Evolutionary conservation across 2,329 filamentous ascomycete species (phyloP), one percentile per base, ranked within the genome.

Genomic region (Diaporthe longicolla): DNA sequence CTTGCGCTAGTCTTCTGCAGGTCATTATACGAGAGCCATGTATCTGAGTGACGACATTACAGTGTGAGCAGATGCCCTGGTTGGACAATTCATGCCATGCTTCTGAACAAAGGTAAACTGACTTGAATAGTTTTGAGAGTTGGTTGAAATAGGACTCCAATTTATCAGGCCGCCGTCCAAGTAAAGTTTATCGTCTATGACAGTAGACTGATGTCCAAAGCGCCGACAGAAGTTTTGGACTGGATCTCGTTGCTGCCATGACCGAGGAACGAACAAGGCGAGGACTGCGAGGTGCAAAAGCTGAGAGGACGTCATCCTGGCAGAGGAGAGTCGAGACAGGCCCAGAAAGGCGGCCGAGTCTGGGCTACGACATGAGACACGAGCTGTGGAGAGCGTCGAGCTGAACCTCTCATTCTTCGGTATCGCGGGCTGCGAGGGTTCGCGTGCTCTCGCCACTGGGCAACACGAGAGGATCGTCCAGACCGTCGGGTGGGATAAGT

Each of bases 81-180:
- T 24, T 15, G 24, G 35, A 17, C 0, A 43, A 17, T 4, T 52
- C 13, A 19, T 35, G 11, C 21, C 21, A 13, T 35, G 35, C 26
- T 50, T 19, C 32, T 19, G 8, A 37, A 17, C 7, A 9, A 24
- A 35, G 3, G 35, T 6, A 37, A 32, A 83, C 88, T 72, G 83
- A 91, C 90, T 92, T 26, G 89, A 87, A 77, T 88, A 87, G 76
- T 91, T 91, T 21, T 81, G 79, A 0, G 85, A 82, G 76, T 87
- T 85, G 55, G 84, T 80, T 3, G 84, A 79, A 26, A 88, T 81
- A 2, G 88, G 85, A 76, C 85, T 88, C 81, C 87, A 91, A 77
- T 89, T 87, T 37, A 92, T 79, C 71, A 88, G 82, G 6, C 90
- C 90, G 50, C 91, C 91, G 78, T 93, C 90, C 70, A 93, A 89